Evolutionary conservation across 441 rosid genomes (phyloP), one percentile per base, ranked within the genome.

Genomic region (Erodium trifolium): DNA sequence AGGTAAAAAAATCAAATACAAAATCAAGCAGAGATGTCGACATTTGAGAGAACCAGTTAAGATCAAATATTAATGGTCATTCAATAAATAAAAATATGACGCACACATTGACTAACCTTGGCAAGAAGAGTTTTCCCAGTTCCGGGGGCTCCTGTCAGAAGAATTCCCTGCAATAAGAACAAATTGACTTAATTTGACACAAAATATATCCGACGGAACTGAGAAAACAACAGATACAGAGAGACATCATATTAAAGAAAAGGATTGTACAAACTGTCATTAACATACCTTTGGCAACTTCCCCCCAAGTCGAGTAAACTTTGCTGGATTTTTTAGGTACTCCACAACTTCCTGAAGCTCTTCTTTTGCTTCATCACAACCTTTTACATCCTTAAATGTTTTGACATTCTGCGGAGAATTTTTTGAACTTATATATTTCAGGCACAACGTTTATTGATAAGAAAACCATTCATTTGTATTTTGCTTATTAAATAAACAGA

Each of bases 361-460:
- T 83, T 90, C 96, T 79, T 91, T 94, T 68, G 99, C 99, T 84
- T 94, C 99, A 84, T 94, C 98, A 79, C 99, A 94, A 69, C 99
- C 99, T 85, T 92, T 94, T 70, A 94, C 98, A 84, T 94, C 98
- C 89, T 94, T 94, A 74, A 94, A 94, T 47, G 99, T 94, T 85
- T 94, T 94, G 57, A 90, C 90, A 79, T 91, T 94, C 99, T 91
- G 87, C 85, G 72, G 70, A 66, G 55, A 76, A 75, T 41, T 74
- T 65, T 41, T 67, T 70, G 23, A 43, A 23, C 51, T 3, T n/a
- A n/a, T n/a, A n/a, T n/a, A n/a, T n/a, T n/a, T n/a, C n/a, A n/a
- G n/a, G n/a, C n/a, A n/a, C n/a, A n/a, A n/a, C n/a, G n/a, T n/a
- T 63, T 11, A 77, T 29, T 67, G 27, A 23, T 63, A 53, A 13